phyloP scores from a whole-genome alignment of 208 protist species.

The Acanthamoeba lenticulata region DNA sequence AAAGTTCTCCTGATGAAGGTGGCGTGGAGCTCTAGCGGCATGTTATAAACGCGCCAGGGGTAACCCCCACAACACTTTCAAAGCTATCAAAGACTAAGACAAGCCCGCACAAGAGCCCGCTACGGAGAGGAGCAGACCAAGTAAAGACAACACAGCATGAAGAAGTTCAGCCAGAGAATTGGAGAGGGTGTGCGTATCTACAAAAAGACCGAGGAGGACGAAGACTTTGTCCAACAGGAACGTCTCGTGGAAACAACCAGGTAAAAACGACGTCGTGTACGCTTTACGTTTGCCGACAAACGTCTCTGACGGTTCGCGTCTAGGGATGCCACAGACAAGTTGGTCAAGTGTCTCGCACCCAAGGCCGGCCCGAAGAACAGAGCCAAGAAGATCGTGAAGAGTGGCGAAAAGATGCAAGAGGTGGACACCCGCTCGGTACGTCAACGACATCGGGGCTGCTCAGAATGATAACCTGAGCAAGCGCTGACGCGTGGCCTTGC shows the following conservation, averaged over 20 bases:
- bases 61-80: neutral
- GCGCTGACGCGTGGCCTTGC: too few relatives aligned
- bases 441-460: too few relatives aligned
- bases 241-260: neutral
- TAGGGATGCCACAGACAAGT: neutral
- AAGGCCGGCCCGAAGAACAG: slow-evolving; percentile 6
- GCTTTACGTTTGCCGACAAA: neutral
- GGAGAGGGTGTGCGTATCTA: slow-evolving; percentile 13
- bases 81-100: neutral
- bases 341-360: neutral
- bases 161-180: slow-evolving; percentile 35
- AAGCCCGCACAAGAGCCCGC: neutral
- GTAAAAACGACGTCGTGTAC: too few relatives aligned
- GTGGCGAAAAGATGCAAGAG: slow-evolving; percentile 15
- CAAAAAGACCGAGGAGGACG: slow-evolving; percentile 35
- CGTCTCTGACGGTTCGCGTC: neutral
- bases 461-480: too few relatives aligned
- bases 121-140: neutral
- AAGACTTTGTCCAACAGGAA: slow-evolving; percentile 7
- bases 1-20: neutral
- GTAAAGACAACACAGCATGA: neutral
- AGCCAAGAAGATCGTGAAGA: slow-evolving; percentile 31
- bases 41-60: neutral
- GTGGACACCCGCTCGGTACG: neutral
- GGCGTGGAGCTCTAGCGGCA: too few relatives aligned